phyloP scores from a whole-genome alignment of 129 eudicot genomes.

The Saposhnikovia divaricata region DNA sequence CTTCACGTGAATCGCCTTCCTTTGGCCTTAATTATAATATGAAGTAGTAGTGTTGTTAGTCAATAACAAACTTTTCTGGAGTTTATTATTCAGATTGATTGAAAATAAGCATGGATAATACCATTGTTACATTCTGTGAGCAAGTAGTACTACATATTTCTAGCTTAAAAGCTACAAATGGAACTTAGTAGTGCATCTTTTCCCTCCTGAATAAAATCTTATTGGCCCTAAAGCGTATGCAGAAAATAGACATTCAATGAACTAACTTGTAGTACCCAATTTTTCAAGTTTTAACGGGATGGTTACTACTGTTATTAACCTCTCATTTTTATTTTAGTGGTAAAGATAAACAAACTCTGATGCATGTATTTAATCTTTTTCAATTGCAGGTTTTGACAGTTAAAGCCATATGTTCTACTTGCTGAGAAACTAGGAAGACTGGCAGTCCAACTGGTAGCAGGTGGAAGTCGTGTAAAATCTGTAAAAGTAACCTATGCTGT shows the following conservation, averaged over 20 bases:
- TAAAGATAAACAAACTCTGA: background rate
- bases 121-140: background rate
- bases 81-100: background rate
- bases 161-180: background rate
- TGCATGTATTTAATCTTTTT: background rate
- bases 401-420: constrained; percentile 70
- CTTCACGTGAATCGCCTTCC: background rate
- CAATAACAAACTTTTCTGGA: background rate
- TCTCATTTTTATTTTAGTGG: background rate
- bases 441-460: constrained; percentile 83
- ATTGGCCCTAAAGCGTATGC: too few species aligned
- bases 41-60: background rate
- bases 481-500: constrained; percentile 71
- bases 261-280: too few species aligned
- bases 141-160: background rate
- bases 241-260: too few species aligned
- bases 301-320: background rate
- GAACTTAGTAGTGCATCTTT: too few species aligned
- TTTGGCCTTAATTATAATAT: background rate
- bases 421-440: constrained; percentile 89
- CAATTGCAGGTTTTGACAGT: constrained; percentile 54
- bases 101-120: background rate
- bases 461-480: constrained; percentile 91
- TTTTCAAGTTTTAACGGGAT: background rate
- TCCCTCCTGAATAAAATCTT: too few species aligned